These are phyloP conservation scores for Geotrichum aggregatum DNA, from an alignment of 1,139 yeast genomes.

Conservation along the genomic window DNA sequence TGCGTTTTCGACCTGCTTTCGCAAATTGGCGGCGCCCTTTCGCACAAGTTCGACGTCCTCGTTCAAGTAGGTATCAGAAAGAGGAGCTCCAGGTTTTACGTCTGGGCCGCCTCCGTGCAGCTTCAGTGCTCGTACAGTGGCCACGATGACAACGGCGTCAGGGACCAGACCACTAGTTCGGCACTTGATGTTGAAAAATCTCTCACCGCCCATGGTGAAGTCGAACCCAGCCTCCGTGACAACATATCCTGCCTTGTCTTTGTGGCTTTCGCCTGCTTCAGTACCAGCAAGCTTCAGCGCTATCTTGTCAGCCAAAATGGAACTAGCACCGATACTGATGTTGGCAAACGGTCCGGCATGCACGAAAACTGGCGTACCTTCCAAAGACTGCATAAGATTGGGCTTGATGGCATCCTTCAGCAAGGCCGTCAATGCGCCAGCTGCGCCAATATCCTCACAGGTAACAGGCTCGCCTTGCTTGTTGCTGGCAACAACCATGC, in stretches of 20 bases:
- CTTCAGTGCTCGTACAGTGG: conserved; percentile 94
- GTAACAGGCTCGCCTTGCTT: conserved; percentile 84
- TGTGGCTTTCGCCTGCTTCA: conserved; percentile 48
- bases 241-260: conserved; percentile 77
- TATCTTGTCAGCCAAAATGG: conserved; percentile 90
- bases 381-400: conserved; percentile 94
- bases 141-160: conserved; percentile 90
- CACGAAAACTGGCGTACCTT: conserved; percentile 96
- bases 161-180: conserved; percentile 87
- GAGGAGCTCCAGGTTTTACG: conserved; percentile 90
- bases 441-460: conserved; percentile 94
- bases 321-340: conserved; percentile 88
- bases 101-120: conserved; percentile 98
- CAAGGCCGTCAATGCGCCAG: conserved; percentile 94
- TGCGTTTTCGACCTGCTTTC: conserved; percentile 88
- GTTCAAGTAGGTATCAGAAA: conserved; percentile 77
- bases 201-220: conserved; percentile 98
- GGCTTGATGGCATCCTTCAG: conserved; percentile 97
- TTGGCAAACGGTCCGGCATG: conserved; percentile 99
- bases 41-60: conserved; percentile 82
- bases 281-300: conserved; percentile 90
- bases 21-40: conserved; percentile 84
- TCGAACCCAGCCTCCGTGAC: conserved; percentile 98
- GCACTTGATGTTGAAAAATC: conserved; percentile 94
- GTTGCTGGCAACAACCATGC: conserved; percentile 84